Evolutionary conservation across 2,329 filamentous ascomycete species (phyloP).

Genomic region (Ceratocystis colombiana): DNA sequence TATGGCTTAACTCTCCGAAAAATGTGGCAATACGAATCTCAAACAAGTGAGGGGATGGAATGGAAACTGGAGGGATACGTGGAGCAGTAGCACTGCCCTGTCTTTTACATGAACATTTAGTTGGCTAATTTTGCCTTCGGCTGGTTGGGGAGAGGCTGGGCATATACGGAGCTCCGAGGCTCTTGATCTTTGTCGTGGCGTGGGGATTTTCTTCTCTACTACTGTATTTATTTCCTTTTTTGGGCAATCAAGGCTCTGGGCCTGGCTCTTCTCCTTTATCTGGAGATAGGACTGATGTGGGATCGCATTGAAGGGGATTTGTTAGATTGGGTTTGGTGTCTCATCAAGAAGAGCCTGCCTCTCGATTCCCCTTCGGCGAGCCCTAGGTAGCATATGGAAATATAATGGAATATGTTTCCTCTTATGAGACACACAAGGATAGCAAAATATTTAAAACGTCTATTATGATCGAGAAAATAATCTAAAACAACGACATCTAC

Average conservation of each 20-base stretch:
- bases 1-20: not conserved
- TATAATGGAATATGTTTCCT: conserved; percentile 9
- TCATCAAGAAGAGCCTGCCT: not conserved
- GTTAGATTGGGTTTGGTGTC: not conserved
- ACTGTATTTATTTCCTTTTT: not conserved
- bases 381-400: conserved; percentile 6
- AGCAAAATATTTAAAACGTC: too few species aligned
- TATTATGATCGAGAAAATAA: too few species aligned
- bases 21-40: conserved; percentile 13
- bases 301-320: not conserved
- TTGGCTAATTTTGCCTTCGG: not conserved
- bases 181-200: too few species aligned
- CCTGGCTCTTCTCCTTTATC: not conserved
- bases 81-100: not conserved
- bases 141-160: not conserved
- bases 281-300: not conserved
- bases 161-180: conserved; percentile 8
- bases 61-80: not conserved
- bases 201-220: not conserved
- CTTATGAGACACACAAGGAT: not conserved
- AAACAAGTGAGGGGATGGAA: conserved; percentile 3
- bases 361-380: conserved; percentile 1
- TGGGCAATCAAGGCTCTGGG: not conserved
- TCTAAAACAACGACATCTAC: not conserved
- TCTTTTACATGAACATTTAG: not conserved